A percentile compares a stretch with the other conserved stretches of the same genome.
Evolutionary conservation across 768 basidiomycete genomes (phyloP).

Genomic region (Lepiota brunneoincarnata): DNA sequence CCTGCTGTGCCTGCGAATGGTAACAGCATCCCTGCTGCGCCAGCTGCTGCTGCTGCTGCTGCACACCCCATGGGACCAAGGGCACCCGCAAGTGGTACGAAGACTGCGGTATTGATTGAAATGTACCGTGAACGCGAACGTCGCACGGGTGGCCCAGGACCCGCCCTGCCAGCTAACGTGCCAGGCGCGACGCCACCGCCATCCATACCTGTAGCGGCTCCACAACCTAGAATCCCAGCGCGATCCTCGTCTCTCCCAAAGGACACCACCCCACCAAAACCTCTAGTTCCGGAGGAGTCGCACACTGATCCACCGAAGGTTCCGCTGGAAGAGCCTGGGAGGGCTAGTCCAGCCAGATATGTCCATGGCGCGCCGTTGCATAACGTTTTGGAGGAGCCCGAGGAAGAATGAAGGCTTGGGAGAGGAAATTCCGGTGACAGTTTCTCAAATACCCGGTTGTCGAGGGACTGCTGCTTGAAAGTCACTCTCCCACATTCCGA

Average conservation of each 20-base stretch:
- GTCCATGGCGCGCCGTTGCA: conserved; percentile 84
- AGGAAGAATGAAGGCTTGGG: conserved; percentile 44
- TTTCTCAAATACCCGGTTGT: not conserved
- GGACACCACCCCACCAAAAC: too few relatives aligned
- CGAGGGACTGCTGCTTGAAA: not conserved
- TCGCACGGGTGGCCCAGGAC: conserved; percentile 34
- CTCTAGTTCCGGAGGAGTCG: conserved; percentile 10
- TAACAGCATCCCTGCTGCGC: conserved; percentile 20
- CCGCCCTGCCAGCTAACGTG: conserved; percentile 18
- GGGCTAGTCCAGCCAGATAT: conserved; percentile 70
- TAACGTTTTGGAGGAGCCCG: conserved; percentile 82
- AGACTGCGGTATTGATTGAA: conserved; percentile 78
- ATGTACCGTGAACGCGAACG: conserved; percentile 80
- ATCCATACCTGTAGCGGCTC: conserved; percentile 6
- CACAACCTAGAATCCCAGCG: conserved; percentile 18
- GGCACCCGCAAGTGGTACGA: conserved; percentile 27
- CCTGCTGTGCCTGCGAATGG: not conserved
- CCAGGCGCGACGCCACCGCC: conserved; percentile 18
- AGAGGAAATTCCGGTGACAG: not conserved
- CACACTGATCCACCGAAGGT: conserved; percentile 23
- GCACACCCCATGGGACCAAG: not conserved
- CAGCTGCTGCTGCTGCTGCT: not conserved
- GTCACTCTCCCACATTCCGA: not conserved
- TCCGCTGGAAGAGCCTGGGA: conserved; percentile 45
- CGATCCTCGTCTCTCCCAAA: too few relatives aligned